Conservation (phyloP, 1,284 basidiomycete species). For the Austropuccinia psidii region DNA sequence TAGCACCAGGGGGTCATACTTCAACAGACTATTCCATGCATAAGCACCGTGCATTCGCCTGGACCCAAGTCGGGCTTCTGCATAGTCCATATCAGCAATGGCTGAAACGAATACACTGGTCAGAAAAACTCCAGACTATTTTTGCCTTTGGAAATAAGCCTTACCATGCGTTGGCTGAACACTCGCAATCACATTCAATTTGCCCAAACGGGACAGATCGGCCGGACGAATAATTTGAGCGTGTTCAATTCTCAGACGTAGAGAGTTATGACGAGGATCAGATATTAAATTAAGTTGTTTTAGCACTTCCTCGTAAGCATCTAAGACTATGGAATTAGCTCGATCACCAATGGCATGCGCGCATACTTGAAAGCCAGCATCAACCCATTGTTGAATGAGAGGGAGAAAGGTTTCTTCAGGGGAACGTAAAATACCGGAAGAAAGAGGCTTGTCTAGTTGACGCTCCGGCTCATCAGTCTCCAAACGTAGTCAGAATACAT, state of each 20-base stretch:
- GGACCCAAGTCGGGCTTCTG: constrained; percentile 41
- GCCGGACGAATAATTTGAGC: constrained; percentile 42
- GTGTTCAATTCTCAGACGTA: constrained; percentile 43
- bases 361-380: constrained; percentile 25
- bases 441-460: constrained; percentile 34
- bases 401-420: constrained; percentile 1
- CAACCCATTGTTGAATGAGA: constrained; percentile 25
- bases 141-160: neutral
- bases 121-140: neutral
- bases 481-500: too few species aligned
- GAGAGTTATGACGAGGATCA: neutral
- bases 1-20: neutral
- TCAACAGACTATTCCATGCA: constrained; percentile 42
- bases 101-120: neutral
- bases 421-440: constrained; percentile 7
- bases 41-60: constrained; percentile 41
- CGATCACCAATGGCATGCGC: constrained; percentile 43
- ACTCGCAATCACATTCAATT: constrained; percentile 42
- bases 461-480: constrained; percentile 39
- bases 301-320: constrained; percentile 42
- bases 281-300: neutral
- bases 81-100: constrained; percentile 43
- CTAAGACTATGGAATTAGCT: constrained; percentile 43
- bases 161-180: constrained; percentile 45
- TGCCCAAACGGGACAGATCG: constrained; percentile 40